phyloP scores from a whole-genome alignment of 164 flowering plant genomes.

The Piper betle region DNA sequence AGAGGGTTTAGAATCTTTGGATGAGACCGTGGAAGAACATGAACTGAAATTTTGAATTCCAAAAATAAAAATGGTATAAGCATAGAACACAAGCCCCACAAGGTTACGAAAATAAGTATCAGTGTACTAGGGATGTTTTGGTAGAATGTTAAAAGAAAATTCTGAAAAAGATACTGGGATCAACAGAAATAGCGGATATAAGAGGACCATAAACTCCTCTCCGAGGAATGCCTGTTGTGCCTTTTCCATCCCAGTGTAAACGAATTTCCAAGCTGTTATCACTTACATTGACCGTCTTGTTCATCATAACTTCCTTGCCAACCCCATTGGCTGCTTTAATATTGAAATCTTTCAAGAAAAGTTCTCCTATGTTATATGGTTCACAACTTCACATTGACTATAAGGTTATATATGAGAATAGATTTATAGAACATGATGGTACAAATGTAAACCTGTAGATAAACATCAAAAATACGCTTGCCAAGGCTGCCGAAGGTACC shows the following conservation, averaged over 20 bases:
- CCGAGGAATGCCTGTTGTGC: conserved; percentile 26
- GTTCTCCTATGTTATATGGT: conserved; percentile 12
- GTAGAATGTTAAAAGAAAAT: neutral
- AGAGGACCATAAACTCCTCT: conserved; percentile 42
- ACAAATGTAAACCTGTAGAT: conserved; percentile 37
- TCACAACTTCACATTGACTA: neutral
- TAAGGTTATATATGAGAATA: neutral
- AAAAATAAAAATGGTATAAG: too few relatives aligned
- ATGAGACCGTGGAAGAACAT: neutral
- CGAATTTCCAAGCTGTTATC: conserved; percentile 24
- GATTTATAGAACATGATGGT: neutral
- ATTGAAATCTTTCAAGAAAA: conserved; percentile 45
- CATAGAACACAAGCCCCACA: too few relatives aligned
- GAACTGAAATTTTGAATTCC: too few relatives aligned
- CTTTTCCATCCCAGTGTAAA: conserved; percentile 43
- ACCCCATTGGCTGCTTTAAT: conserved; percentile 41
- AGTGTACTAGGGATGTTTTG: too few relatives aligned
- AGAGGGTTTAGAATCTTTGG: too few relatives aligned
- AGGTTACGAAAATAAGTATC: too few relatives aligned
- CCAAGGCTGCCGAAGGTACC: conserved; percentile 41
- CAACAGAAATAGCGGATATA: conserved; percentile 37
- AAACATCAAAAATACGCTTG: conserved; percentile 54
- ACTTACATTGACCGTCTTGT: conserved; percentile 19
- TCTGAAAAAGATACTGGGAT: conserved; percentile 6
- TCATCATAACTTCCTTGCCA: conserved; percentile 15